A percentile compares a stretch with the other conserved stretches of the same genome.
Conservation (phyloP, 2,329 filamentous ascomycete genomes). For the Stachybotrys chlorohalonatus region DNA sequence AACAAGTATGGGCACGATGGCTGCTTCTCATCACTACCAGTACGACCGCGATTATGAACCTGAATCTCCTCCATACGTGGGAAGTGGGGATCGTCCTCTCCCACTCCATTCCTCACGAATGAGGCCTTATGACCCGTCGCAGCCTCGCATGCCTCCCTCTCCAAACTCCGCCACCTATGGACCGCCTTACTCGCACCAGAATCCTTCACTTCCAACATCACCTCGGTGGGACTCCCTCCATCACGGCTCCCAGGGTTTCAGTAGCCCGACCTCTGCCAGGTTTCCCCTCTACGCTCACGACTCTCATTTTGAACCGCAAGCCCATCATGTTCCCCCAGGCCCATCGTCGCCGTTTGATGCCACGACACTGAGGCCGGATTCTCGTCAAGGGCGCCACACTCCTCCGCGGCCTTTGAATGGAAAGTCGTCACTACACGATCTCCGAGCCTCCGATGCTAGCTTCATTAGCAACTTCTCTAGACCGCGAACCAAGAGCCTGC, state of each 20-base stretch:
- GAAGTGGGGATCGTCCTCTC: not conserved
- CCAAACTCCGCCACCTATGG: not conserved
- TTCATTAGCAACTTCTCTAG: constrained; percentile 50
- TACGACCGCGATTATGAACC: constrained; percentile 9
- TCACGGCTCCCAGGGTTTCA: constrained; percentile 16
- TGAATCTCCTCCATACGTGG: constrained; percentile 1
- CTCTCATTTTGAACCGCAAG: constrained; percentile 1
- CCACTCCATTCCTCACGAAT: not conserved
- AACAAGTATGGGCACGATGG: constrained; percentile 3
- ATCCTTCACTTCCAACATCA: constrained; percentile 16
- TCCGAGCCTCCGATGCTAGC: constrained; percentile 25
- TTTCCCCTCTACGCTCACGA: constrained; percentile 3
- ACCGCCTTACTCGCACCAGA: not conserved
- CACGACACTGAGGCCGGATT: not conserved
- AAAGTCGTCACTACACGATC: constrained; percentile 22
- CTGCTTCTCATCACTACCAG: constrained; percentile 8
- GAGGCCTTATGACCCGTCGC: not conserved
- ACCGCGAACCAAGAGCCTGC: constrained; percentile 45
- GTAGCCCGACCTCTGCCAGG: constrained; percentile 9
- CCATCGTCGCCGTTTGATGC: constrained; percentile 6
- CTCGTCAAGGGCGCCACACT: constrained; percentile 1
- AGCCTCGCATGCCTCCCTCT: not conserved
- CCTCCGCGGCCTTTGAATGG: constrained; percentile 15
- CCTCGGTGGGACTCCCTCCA: constrained; percentile 36
- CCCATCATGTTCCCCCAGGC: constrained; percentile 10